Evolutionary conservation across 1,284 basidiomycete species (phyloP).

Genomic region (Sporisorium sorghi): DNA sequence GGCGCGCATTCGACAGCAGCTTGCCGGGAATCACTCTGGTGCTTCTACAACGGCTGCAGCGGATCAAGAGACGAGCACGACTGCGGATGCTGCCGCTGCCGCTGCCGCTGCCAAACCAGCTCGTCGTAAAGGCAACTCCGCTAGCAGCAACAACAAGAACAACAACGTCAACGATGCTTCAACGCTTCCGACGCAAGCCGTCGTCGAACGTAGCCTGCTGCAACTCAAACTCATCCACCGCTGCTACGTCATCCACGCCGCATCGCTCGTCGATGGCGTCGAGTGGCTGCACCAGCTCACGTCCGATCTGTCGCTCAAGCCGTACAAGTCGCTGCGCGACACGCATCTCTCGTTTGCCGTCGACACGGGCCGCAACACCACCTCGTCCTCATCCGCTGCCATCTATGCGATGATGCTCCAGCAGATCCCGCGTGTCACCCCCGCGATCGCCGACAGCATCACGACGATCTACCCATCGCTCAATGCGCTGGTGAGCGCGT

Average conservation of each 20-base stretch:
- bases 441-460: conserved; percentile 36
- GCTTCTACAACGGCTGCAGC: neutral
- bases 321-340: conserved; percentile 47
- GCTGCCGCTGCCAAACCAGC: conserved; percentile 9
- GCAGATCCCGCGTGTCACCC: conserved; percentile 47
- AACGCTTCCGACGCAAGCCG: conserved; percentile 4
- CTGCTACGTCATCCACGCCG: conserved; percentile 46
- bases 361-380: conserved; percentile 44
- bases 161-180: neutral
- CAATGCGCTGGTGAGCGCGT: conserved; percentile 21
- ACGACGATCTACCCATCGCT: conserved; percentile 36
- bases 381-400: conserved; percentile 12
- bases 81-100: neutral
- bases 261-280: conserved; percentile 31
- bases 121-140: conserved; percentile 14
- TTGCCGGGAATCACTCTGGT: conserved; percentile 16
- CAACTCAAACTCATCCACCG: conserved; percentile 46
- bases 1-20: conserved; percentile 40
- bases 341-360: conserved; percentile 46
- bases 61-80: neutral
- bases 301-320: conserved; percentile 39
- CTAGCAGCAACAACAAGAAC: neutral
- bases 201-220: conserved; percentile 31
- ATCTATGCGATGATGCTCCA: conserved; percentile 45
- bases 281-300: conserved; percentile 48